Conservation (phyloP, 352 stramenopile species). For the Aphanomyces stellatus region DNA sequence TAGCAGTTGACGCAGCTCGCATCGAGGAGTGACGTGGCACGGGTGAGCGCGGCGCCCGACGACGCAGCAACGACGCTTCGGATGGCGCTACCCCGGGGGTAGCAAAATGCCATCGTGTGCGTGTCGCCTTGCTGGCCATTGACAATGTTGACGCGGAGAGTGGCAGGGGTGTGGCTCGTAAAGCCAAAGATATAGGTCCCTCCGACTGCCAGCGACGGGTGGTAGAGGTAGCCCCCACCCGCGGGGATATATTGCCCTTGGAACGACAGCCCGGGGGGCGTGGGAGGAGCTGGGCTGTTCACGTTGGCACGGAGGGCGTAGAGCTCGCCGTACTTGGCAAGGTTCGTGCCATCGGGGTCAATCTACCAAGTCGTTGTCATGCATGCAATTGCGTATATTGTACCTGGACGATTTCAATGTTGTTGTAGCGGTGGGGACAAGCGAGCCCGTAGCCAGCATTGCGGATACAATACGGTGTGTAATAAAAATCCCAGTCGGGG, state of each 20-base stretch:
- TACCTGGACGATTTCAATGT: slow-evolving; percentile 31
- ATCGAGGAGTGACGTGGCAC: slow-evolving; percentile 6
- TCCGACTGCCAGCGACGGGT: slow-evolving; percentile 28
- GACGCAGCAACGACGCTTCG: slow-evolving; percentile 17
- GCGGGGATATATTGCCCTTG: slow-evolving; percentile 31
- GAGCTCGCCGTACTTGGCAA: slow-evolving; percentile 22
- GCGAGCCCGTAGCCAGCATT: slow-evolving; percentile 23
- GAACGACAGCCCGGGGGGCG: slow-evolving; percentile 21
- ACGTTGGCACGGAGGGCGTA: slow-evolving; percentile 27
- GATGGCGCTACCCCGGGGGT: slow-evolving; percentile 24
- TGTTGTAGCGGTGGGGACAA: slow-evolving; percentile 35
- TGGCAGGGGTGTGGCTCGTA: slow-evolving; percentile 20
- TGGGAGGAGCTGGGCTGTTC: not conserved
- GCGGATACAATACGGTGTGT: slow-evolving; percentile 18
- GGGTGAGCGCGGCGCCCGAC: not conserved
- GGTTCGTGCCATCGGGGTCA: not conserved
- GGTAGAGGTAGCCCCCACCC: slow-evolving; percentile 31
- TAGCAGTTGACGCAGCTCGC: slow-evolving; percentile 27
- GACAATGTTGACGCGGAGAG: slow-evolving; percentile 25
- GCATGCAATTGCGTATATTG: not conserved
- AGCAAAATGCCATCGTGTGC: slow-evolving; percentile 25
- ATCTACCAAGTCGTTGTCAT: slow-evolving; percentile 14
- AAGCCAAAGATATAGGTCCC: slow-evolving; percentile 32
- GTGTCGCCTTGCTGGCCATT: slow-evolving; percentile 22
- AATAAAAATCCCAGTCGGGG: slow-evolving; percentile 32